Base-by-base conservation (phyloP, 2,329 filamentous ascomycete species). In the Tolypocladium endophyticum region DNA sequence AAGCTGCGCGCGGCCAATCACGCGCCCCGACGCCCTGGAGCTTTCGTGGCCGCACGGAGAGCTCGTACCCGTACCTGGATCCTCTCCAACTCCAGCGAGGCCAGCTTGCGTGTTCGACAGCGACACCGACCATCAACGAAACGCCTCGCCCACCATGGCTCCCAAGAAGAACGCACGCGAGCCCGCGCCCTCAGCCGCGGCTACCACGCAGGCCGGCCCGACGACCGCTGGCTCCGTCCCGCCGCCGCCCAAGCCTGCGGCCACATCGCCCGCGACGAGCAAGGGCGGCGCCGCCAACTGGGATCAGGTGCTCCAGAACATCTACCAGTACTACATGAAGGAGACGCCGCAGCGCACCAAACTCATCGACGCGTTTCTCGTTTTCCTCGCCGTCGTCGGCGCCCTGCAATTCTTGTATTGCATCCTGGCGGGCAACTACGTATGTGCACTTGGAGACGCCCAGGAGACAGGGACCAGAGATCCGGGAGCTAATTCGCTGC, bases 401-500 rank as follows among this genome's bases (percentile, higher is more conserved):
- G 90, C 79, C n/a, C 73, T 97, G 68, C 94, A 99, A 76, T 97
- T 99, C 74, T 73, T 89, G 61, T 99, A 99, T 77, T 97, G 93
- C 73, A 80, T 97, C 59, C 70, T 97, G 66, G 91, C 86, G 59
- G 94, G 94, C 65, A 97, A 97, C 76, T 99, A 93, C 70, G 94
- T 99, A 83, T 63, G 91, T 84, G 61, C 35, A 47, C 39, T 58
- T n/a, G 28, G 47, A 30, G 47, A n/a, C 7, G 50, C 28, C 18
- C 4, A 2, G 20, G 11, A 3, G 9, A 9, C 2, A 3, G 36
- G 36, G 8, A 18, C 1, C 30, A 23, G 20, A 20, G 30, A 28
- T 14, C 33, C 11, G 18, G 18, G 6, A 60, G 39, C 66, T 72
- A 62, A 69, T 58, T 2, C 12, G 7, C 39, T 55, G n/a, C 36